Evolutionary conservation across 202 grass and related monocot genomes (phyloP), one percentile per base, ranked within the genome.

Genomic region (Alloteropsis angusta): DNA sequence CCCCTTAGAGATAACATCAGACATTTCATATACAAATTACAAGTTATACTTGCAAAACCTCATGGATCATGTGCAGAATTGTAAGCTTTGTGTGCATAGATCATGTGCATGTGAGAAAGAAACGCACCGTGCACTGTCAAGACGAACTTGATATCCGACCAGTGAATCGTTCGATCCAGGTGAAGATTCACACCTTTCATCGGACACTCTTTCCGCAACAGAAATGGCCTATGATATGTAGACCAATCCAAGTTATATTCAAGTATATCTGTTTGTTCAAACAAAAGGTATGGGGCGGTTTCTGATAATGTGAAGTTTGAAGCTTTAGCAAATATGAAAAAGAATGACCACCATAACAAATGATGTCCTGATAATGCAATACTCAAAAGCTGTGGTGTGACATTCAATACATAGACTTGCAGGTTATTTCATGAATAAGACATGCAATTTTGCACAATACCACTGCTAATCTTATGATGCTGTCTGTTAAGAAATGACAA

Each of bases 131-230:
- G 94, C 91, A 45, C 85, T 94, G 37, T 97, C 94, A 56, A 97
- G 94, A 50, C 94, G 89, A 90, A 97, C 94, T 94, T 97, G 94
- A 77, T 97, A 97, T 71, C 94, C 91, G 42, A 97, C 89, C 65
- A 92, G 88, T 65, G 94, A 97, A 85, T 84, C 87, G 38, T 90
- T 80, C 35, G 82, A 83, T 80, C 94, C 94, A 88, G 94, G 94
- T 85, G 94, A 97, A 71, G 91, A 82, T 83, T 97, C 94, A 78
- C 91, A 97, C 75, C 94, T 90, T 77, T 97, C 94, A 85, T 90
- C 87, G 58, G 91, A 94, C 48, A 97, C 94, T 89, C 94, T 92
- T 90, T 97, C 94, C 46, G 91, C 89, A 72, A 97, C 94, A 67
- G 94, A 97, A 81, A 97, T 97, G 55, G 94, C 91, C 94, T 97